Base-by-base conservation (phyloP, 805 yeast species). In the Yamadazyma laniorum region DNA sequence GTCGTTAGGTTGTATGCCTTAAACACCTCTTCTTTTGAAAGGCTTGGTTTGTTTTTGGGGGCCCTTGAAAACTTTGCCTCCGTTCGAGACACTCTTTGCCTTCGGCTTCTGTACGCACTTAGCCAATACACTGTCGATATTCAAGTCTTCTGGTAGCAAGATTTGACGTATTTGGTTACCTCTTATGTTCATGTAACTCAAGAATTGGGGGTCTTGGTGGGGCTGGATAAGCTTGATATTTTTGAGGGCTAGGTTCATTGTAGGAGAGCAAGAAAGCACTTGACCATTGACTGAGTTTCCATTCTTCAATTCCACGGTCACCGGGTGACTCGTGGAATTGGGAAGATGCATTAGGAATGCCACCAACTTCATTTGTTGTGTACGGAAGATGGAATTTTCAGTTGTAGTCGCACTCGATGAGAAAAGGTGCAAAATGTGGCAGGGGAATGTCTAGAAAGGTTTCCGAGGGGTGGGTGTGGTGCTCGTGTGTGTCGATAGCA, bases 251-350 rank as follows among this genome's bases (percentile, higher is more conserved):
- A 90, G 80, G 61, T 90, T 90, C 98, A 90, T 90, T 45, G 85
- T 76, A 18, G 96, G 96, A 3, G 95, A 73, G 28, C 93, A 95
- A 5, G 89, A 78, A 28, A 84, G 78, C 18, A 91, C 68, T 11
- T 90, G 85, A 0, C 98, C 98, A 51, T 85, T 77, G 5, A 91
- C 77, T 4, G 86, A 74, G 4, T 91, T 85, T 27, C 97, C 97
- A 61, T 91, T 88, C 59, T 90, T 91, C 53, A 91, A 69, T 58
- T 90, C 98, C 14, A 90, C 85, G 36, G 91, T 89, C 1, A 91
- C 91, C 35, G 88, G 81, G 62, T 89, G 97, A 40, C 83, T 81
- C 26, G 82, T 77, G 17, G 70, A 59, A 44, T 59, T 51, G 17
- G 73, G 72, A 53, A 91, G 67, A 53, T 88, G 89, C 86, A 86